Evolutionary conservation across 1,284 basidiomycete species (phyloP).

Genomic region (Afroboletus lepidellus): DNA sequence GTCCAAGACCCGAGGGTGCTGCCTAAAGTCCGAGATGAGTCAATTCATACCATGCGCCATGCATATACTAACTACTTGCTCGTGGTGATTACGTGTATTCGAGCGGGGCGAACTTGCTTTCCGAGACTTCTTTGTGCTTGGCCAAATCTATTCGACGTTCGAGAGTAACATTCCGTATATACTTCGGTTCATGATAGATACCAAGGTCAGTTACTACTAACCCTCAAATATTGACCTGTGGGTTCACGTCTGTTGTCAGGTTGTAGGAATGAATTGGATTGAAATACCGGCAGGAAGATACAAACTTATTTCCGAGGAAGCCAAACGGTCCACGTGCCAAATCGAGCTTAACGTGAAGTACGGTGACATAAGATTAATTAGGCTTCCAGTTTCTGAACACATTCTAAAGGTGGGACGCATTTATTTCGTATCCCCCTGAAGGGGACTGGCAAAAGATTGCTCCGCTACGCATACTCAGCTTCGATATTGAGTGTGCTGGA

Average conservation of each 20-base stretch:
- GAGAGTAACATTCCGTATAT: conserved; percentile 92
- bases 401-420: conserved; percentile 65
- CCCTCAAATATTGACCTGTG: background rate
- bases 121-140: conserved; percentile 58
- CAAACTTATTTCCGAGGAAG: conserved; percentile 50
- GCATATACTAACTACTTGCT: conserved; percentile 21
- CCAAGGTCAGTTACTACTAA: conserved; percentile 54
- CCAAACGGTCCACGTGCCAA: conserved; percentile 80
- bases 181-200: conserved; percentile 95
- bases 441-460: conserved; percentile 89
- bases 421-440: conserved; percentile 87
- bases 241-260: conserved; percentile 43
- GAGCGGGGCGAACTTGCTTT: conserved; percentile 82
- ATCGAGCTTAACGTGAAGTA: conserved; percentile 80
- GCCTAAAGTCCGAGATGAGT: conserved; percentile 90
- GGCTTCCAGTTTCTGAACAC: background rate
- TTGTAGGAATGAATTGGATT: conserved; percentile 98
- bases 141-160: conserved; percentile 62
- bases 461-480: conserved; percentile 88
- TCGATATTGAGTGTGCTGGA: conserved; percentile 97
- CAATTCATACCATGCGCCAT: background rate
- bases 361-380: conserved; percentile 16
- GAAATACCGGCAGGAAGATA: conserved; percentile 85
- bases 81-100: conserved; percentile 65
- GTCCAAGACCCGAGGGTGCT: conserved; percentile 70